Evolutionary conservation across 2,329 filamentous ascomycete species (phyloP).

Genomic region (Penicillium sp.): DNA sequence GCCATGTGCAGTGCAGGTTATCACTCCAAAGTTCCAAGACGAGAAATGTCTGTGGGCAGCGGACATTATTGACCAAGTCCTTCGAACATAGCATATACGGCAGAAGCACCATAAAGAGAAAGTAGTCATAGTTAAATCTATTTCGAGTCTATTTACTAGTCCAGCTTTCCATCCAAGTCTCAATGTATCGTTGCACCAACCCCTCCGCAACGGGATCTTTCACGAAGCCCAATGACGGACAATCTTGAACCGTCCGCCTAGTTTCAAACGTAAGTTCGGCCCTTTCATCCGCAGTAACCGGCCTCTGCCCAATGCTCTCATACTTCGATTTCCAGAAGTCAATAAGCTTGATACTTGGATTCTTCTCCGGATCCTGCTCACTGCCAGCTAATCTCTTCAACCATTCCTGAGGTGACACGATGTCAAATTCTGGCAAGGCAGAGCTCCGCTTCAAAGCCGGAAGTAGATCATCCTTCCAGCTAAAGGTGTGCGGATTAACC

Average conservation of each 20-base stretch:
- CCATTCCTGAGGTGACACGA: conserved; percentile 34
- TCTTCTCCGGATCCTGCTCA: conserved; percentile 49
- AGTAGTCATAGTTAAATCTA: not conserved
- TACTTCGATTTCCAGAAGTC: conserved; percentile 57
- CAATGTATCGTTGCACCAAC: conserved; percentile 19
- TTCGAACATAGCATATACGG: conserved; percentile 4
- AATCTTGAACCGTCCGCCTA: conserved; percentile 13
- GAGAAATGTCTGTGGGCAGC: conserved; percentile 45
- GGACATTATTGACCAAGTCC: conserved; percentile 30
- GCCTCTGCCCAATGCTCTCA: conserved; percentile 9
- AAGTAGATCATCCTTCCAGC: conserved; percentile 37
- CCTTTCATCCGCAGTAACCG: not conserved
- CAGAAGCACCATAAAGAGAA: not conserved
- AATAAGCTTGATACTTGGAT: conserved; percentile 54
- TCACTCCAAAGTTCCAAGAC: conserved; percentile 48
- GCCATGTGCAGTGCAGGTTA: conserved; percentile 49
- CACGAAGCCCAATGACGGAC: conserved; percentile 13
- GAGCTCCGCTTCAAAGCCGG: conserved; percentile 28
- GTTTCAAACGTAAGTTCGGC: conserved; percentile 16
- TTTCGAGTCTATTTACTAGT: not conserved
- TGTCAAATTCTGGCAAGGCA: conserved; percentile 32
- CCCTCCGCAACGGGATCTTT: conserved; percentile 16
- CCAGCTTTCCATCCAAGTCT: conserved; percentile 20
- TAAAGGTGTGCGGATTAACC: conserved; percentile 47
- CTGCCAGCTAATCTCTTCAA: conserved; percentile 38